Base-by-base conservation (phyloP, 1,139 yeast species). In the Lodderomyces elongisporus region DNA sequence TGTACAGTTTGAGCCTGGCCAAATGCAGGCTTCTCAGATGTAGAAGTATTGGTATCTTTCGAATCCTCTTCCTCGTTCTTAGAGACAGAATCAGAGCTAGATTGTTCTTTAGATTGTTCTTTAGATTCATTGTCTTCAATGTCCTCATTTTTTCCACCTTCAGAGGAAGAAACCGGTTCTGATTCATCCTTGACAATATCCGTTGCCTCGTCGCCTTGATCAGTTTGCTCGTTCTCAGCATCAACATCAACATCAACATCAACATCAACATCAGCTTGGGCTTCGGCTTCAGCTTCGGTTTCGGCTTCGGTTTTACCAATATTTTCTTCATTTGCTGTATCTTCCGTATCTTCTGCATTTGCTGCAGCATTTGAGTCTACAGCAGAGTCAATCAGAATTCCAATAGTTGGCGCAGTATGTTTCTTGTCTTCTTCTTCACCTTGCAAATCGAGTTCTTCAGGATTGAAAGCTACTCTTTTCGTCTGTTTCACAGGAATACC, bases 401-500 rank as follows among this genome's bases (percentile, higher is more conserved):
- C 47, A 52, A 30, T 45, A 27, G 30, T 58, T 3, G 73, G 71
- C 0, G 75, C 74, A 7, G 70, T 66, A 35, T 62, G 64, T 15
- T 62, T 60, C 8, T 27, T 27, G 27, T 58, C 59, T 34, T 67
- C 74, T 32, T 66, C 65, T 35, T 57, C 56, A 31, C 57, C 60
- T 14, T 40, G 44, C 32, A 46, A 44, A 13, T 55, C 66, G 50
- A 49, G 56, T 52, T 47, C 70, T 34, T 74, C 79, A 25, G 76
- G 73, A 41, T 82, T 88, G 46, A 83, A 67, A 1, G 93, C 91
- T 6, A 81, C 82, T 37, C 93, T 62, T 49, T 83, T 83, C 12
- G 82, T 83, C 9, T 20, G 28, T 6, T 35, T 27, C 12, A n/a
- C 4, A 10, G 33, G 3, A n/a, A n/a, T n/a, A n/a, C n/a, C n/a